Base-by-base conservation (phyloP, 2,329 filamentous ascomycete species). In the Boeremia lycopersici region DNA sequence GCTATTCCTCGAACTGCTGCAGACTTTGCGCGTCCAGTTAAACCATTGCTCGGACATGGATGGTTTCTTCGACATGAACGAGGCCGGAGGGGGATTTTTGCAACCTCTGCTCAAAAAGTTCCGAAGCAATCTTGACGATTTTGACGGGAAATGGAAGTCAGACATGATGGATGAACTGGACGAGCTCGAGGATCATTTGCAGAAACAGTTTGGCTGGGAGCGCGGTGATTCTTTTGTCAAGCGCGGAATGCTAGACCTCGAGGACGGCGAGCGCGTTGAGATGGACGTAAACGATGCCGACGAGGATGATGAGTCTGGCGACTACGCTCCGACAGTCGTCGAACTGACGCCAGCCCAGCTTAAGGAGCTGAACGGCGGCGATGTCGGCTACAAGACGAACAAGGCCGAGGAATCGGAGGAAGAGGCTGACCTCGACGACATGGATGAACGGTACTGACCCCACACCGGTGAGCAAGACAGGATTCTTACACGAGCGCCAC, bases 211-310 rank as follows among this genome's bases (percentile, higher is more conserved):
- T 63, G 82, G 81, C 10, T 88, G 86, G 85, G 79, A 85, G 58
- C 72, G 85, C 31, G 80, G 79, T 15, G 81, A 80, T 39, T 75
- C 77, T 15, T 81, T 84, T 59, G 77, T 86, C 17, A 80, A 80
- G 57, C 79, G 78, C 23, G 86, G 86, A 0, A 81, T 86, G 74
- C 61, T 88, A 29, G 79, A 84, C 58, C 66, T 88, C 48, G 85
- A 87, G 67, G 86, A 88, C 64, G 86, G 86, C 13, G 86, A 88
- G 69, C 76, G 79, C 58, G 81, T 88, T 4, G 84, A 86, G 60
- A 77, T 88, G 77, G 83, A 85, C 17, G 73, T 83, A 58, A 74
- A 76, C 17, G 79, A 76, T 12, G 73, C 76, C 34, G 84, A 86
- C 39, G 83, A 84, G 63, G 84, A 87, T 17, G 85, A 88, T 45